Percentiles rank a stretch among this genome's conserved stretches.
Conservation (phyloP, 1,284 basidiomycete genomes). For the Moesziomyces aphidis region DNA sequence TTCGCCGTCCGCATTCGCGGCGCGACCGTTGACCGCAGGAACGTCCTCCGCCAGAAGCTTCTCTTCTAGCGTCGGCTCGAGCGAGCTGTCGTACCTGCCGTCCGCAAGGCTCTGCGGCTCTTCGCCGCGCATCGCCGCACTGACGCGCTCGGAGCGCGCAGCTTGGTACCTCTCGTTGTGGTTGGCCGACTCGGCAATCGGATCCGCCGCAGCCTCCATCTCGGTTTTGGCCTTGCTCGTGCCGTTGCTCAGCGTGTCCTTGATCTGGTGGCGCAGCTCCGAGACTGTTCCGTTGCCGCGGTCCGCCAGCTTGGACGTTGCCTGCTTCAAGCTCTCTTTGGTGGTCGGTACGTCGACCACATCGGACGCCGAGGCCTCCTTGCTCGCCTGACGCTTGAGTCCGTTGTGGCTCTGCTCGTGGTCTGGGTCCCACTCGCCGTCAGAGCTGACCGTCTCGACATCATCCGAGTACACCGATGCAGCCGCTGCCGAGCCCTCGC, state of each 20-base stretch:
- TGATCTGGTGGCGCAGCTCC: conserved; percentile 36
- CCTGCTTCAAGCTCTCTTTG: conserved; percentile 13
- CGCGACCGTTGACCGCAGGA: conserved; percentile 26
- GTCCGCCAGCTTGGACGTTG: conserved; percentile 15
- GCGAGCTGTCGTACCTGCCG: conserved; percentile 42
- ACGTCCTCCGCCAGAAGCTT: conserved; percentile 36
- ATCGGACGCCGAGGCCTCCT: conserved; percentile 6
- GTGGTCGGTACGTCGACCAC: conserved; percentile 29
- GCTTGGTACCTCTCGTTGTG: conserved; percentile 39
- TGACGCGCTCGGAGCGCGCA: conserved; percentile 32
- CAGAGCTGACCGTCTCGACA: conserved; percentile 28
- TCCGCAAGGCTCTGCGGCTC: conserved; percentile 36
- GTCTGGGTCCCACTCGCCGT: conserved; percentile 80
- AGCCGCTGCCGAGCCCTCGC: conserved; percentile 11
- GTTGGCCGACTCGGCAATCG: conserved; percentile 15
- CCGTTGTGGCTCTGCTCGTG: conserved; percentile 74
- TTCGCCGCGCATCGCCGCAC: conserved; percentile 24
- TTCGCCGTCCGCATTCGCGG: conserved; percentile 4
- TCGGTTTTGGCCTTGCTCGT: conserved; percentile 22
- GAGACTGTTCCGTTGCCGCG: conserved; percentile 19
- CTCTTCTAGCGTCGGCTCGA: conserved; percentile 52
- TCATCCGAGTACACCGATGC: conserved; percentile 8
- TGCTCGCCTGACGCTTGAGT: conserved; percentile 12
- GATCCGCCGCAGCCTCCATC: neutral
- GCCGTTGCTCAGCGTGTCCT: conserved; percentile 17